These are phyloP conservation scores for Boletellus deceptivus DNA, from an alignment of 1,284 basidiomycete species.

Conservation along the genomic window DNA sequence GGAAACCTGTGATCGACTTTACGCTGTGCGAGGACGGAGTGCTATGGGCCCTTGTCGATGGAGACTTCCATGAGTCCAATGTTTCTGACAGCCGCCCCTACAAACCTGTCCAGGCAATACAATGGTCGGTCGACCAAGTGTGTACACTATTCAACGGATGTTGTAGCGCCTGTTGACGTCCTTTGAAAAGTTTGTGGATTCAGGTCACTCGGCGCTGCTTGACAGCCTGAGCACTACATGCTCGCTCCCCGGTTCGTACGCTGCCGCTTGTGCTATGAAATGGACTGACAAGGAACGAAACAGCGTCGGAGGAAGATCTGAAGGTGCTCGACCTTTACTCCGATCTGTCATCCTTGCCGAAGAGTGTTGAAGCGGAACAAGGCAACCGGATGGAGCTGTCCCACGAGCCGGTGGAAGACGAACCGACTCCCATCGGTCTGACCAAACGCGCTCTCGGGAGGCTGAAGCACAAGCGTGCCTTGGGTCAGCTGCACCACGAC, in stretches of 20 bases:
- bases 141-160: not conserved
- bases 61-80: slow-evolving; percentile 32
- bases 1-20: slow-evolving; percentile 61
- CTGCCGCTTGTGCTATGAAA: slow-evolving; percentile 19
- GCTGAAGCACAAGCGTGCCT: slow-evolving; percentile 46
- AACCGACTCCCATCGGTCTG: slow-evolving; percentile 15
- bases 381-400: slow-evolving; percentile 33
- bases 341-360: slow-evolving; percentile 60
- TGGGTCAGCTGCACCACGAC: slow-evolving; percentile 20
- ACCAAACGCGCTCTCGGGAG: slow-evolving; percentile 49
- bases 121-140: slow-evolving; percentile 23
- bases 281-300: slow-evolving; percentile 2
- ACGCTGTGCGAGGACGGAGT: slow-evolving; percentile 37
- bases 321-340: slow-evolving; percentile 60
- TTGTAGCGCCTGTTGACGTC: not conserved
- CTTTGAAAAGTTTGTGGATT: slow-evolving; percentile 20
- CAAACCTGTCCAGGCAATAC: slow-evolving; percentile 16
- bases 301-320: slow-evolving; percentile 50
- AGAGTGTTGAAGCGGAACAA: slow-evolving; percentile 49
- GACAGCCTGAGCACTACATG: slow-evolving; percentile 34
- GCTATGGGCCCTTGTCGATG: slow-evolving; percentile 54
- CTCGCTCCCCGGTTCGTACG: slow-evolving; percentile 23
- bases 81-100: slow-evolving; percentile 38
- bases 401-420: slow-evolving; percentile 4
- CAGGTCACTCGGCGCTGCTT: slow-evolving; percentile 13